Evolutionary conservation across 495 filamentous ascomycete species (phyloP).

Genomic region (Tuber calosporum): DNA sequence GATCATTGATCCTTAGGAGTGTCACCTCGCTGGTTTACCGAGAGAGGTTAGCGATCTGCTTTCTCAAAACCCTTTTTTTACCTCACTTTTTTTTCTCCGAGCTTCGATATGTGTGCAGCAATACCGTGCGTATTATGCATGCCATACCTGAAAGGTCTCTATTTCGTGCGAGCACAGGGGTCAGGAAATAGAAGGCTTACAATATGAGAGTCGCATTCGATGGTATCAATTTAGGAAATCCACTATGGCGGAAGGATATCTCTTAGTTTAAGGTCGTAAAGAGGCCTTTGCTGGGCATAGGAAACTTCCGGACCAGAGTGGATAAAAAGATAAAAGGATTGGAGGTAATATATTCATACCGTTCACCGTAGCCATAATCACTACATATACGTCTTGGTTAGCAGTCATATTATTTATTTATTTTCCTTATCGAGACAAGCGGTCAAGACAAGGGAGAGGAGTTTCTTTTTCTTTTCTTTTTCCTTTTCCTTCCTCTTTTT

Average conservation of each 20-base stretch:
- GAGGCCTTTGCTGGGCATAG: slow-evolving; percentile 3
- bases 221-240: slow-evolving; percentile 46
- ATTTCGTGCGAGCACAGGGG: slow-evolving; percentile 8
- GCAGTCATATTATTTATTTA: slow-evolving; percentile 32
- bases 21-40: slow-evolving; percentile 43
- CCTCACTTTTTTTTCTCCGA: not conserved
- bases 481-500: not conserved
- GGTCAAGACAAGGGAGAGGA: not conserved
- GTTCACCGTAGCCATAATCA: slow-evolving; percentile 56
- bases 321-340: not conserved
- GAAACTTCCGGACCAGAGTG: not conserved
- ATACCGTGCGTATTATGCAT: slow-evolving; percentile 15
- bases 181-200: slow-evolving; percentile 39
- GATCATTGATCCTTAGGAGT: slow-evolving; percentile 45
- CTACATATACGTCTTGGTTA: slow-evolving; percentile 42
- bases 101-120: slow-evolving; percentile 1
- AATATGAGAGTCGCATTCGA: slow-evolving; percentile 45
- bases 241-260: slow-evolving; percentile 40
- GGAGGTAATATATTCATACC: slow-evolving; percentile 45
- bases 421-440: slow-evolving; percentile 23
- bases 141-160: slow-evolving; percentile 12
- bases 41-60: slow-evolving; percentile 5
- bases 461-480: not conserved
- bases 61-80: slow-evolving; percentile 11
- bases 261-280: slow-evolving; percentile 21